Conservation (phyloP, 192 early-diverging fungal species). For the Backusella tuberculispora region DNA sequence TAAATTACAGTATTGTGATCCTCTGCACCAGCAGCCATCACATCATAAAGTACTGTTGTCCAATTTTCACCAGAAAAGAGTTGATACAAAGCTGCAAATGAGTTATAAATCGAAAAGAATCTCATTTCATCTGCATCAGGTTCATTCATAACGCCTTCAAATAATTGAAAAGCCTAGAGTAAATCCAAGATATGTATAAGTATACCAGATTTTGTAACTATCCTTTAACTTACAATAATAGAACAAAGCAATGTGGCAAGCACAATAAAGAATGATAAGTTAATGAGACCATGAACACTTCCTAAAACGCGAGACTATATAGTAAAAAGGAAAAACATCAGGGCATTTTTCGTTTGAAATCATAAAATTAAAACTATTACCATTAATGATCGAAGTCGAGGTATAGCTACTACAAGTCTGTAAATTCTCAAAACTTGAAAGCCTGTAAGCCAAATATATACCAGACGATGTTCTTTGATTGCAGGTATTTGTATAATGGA, state of each 20-base stretch:
- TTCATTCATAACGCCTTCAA: constrained; percentile 38
- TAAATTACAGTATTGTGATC: constrained; percentile 43
- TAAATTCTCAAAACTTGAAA: constrained; percentile 60
- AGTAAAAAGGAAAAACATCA: neutral
- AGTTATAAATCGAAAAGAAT: constrained; percentile 58
- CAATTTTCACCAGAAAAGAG: constrained; percentile 67
- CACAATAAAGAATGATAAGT: constrained; percentile 60
- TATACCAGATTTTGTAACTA: neutral
- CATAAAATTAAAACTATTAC: constrained; percentile 34
- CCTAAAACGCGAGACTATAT: constrained; percentile 56
- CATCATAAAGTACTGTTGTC: constrained; percentile 58
- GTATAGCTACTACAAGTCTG: constrained; percentile 51
- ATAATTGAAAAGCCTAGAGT: constrained; percentile 48
- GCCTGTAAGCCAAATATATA: constrained; percentile 55
- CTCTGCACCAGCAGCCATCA: constrained; percentile 42
- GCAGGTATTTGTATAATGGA: constrained; percentile 56
- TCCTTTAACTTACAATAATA: constrained; percentile 50
- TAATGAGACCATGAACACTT: constrained; percentile 60
- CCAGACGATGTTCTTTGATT: constrained; percentile 40
- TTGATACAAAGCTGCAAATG: constrained; percentile 59
- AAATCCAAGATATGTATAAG: neutral
- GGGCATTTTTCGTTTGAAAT: neutral
- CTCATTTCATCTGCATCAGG: constrained; percentile 36
- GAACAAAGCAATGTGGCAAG: constrained; percentile 51
- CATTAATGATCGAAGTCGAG: constrained; percentile 50